Evolutionary conservation across 805 yeast genomes (phyloP), one percentile per base, ranked within the genome.

Genomic region (Sungouiella thailandica): DNA sequence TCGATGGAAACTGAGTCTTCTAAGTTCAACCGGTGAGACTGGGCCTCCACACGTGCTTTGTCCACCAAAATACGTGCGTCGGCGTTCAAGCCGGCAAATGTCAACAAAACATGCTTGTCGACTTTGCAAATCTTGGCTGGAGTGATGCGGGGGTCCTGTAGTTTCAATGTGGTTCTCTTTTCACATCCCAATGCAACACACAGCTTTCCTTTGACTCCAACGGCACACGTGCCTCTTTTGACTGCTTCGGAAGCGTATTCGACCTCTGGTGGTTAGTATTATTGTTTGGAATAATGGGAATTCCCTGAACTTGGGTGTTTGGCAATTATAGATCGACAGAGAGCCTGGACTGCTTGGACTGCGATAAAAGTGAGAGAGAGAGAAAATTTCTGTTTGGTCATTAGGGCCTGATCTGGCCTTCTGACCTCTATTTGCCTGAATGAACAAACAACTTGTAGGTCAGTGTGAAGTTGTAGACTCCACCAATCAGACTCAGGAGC

Each of bases 191-290:
- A 72, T 8, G 93, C 96, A 8, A 93, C 97, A 39, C 81, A 77
- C 41, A 80, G 81, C 43, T 74, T 72, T 34, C 97, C 97, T 58
- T 89, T 90, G 39, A 93, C 90, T 25, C 97, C 98, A 29, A 93
- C 96, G 2, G 97, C 96, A 58, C 96, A 87, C 3, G 98, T 93
- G 40, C 98, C 98, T 64, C 97, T 78, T 57, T 90, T 93, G 28
- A 93, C 98, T 1, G 98, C 98, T 59, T 93, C 98, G 25, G 83
- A 73, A 17, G 98, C 98, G 53, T 93, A 93, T 62, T 93, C 97
- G 26, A 93, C 98, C 73, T 93, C 81, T 75, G 53, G 28, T 26
- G 34, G 68, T 60, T 61, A 58, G 67, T 61, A 60, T 18, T 17
- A 3, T n/a, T 16, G 17, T 15, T 3, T 2, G 31, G 25, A 3